Conservation (phyloP, 2,329 filamentous ascomycete genomes). For the Penicillium brasilianum region DNA sequence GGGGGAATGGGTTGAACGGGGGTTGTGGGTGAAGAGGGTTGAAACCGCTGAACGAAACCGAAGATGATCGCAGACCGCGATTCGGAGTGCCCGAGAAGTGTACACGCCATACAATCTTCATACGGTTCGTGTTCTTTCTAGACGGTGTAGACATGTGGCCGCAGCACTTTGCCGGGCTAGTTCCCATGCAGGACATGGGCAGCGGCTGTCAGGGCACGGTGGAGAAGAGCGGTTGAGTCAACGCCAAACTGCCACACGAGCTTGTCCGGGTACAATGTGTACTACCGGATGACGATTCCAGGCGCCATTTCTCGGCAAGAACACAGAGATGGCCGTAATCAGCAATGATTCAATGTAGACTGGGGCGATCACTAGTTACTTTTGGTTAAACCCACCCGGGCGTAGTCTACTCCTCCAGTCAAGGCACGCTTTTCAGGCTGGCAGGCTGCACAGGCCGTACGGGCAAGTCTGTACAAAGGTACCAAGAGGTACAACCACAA, state of each 20-base stretch:
- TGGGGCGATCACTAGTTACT: neutral
- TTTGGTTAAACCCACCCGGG: neutral
- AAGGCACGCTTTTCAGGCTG: slow-evolving; percentile 1
- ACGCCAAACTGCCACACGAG: neutral
- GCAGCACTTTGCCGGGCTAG: neutral
- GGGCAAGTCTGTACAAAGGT: neutral
- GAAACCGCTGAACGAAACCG: neutral
- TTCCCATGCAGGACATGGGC: neutral
- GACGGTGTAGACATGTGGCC: neutral
- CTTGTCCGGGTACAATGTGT: neutral
- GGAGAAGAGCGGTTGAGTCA: neutral
- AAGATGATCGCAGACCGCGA: slow-evolving; percentile 4
- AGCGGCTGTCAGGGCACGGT: slow-evolving; percentile 4
- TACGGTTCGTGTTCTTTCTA: neutral
- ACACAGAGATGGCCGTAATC: neutral
- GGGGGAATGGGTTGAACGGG: slow-evolving; percentile 1
- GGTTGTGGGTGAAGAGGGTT: slow-evolving; percentile 4
- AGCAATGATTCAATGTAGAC: neutral
- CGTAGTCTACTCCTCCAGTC: neutral
- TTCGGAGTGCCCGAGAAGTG: slow-evolving; percentile 19
- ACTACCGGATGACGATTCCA: neutral
- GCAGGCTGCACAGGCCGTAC: neutral
- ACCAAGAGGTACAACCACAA: slow-evolving; percentile 1
- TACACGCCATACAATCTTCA: neutral
- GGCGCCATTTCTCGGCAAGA: neutral